Evolutionary conservation across 1,284 basidiomycete species (phyloP), one percentile per base, ranked within the genome.

Genomic region (Termitomyces sp.): DNA sequence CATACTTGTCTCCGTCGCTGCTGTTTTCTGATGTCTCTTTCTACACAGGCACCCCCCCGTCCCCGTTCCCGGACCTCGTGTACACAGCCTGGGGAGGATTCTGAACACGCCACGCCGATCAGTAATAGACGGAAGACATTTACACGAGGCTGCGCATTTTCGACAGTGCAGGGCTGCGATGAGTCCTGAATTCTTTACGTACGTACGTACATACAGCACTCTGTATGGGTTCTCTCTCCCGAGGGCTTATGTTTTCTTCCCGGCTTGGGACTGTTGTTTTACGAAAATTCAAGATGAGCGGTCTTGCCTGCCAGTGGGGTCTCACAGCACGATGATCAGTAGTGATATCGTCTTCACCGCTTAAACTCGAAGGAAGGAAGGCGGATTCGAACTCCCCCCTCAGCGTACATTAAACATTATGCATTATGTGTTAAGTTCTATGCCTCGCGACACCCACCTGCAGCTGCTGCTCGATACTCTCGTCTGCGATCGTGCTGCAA

Each of bases 371-470:
- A n/a, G n/a, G n/a, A n/a, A n/a, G n/a, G n/a, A n/a, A 44, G 9
- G 26, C 12, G 15, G 13, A 42, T 43, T 5, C 15, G 24, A 42
- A 24, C 24, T 43, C 41, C 26, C 10, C 26, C 9, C 7, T 31
- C 30, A 44, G 17, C 15, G 21, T 24, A 44, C 30, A 46, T 46
- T 46, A 42, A 43, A 38, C 38, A 41, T 21, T 15, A 21, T 40
- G 10, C 19, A 21, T 26, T 42, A 24, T 8, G 26, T 3, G 21
- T 43, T 24, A 24, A 34, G 45, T 4, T 6, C 26, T 28, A 26
- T 36, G 47, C 47, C 47, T 48, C 33, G 47, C 26, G 47, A 48
- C 34, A 34, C 9, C 46, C 46, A 28, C 34, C 34, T 36, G 47
- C n/a, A 38, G 4, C 34, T 48, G 4, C 34, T 48, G 46, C 45